Percentiles rank a stretch among this genome's conserved stretches.
These are phyloP conservation scores for Sporothrix globosa DNA, from an alignment of 2,329 filamentous ascomycete genomes.

Conservation along the genomic window DNA sequence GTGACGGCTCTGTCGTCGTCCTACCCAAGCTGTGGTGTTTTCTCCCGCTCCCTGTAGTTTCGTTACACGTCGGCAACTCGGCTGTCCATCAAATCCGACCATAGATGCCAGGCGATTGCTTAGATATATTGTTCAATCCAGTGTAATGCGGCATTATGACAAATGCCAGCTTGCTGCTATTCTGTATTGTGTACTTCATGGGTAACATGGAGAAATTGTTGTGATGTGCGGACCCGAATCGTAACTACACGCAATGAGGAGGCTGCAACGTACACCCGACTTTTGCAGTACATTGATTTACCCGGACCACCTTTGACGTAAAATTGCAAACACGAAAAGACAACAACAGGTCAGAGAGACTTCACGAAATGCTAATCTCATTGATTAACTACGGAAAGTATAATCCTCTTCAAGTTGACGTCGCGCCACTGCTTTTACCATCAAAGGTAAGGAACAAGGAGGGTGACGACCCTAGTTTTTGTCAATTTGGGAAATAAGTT, in stretches of 20 bases:
- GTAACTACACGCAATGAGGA: background rate
- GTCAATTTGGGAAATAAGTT: background rate
- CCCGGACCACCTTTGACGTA: background rate
- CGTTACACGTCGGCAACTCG: constrained; percentile 20
- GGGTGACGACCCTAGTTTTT: too few species aligned
- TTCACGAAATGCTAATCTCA: too few species aligned
- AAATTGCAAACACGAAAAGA: too few species aligned
- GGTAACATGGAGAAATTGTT: too few species aligned
- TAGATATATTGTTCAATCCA: background rate
- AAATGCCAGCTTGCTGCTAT: background rate
- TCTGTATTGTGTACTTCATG: too few species aligned
- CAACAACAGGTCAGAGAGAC: too few species aligned
- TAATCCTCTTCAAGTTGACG: too few species aligned
- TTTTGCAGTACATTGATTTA: background rate
- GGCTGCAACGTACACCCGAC: background rate
- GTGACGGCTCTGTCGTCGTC: background rate
- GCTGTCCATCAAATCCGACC: background rate
- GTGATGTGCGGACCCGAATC: background rate
- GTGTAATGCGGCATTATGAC: too few species aligned
- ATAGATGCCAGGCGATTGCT: constrained; percentile 8
- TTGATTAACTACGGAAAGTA: too few species aligned
- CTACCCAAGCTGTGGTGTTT: background rate
- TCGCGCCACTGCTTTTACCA: too few species aligned
- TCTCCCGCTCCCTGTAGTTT: background rate
- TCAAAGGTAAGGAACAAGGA: too few species aligned